A percentile compares a stretch with the other conserved stretches of the same genome.
Conservation (phyloP, 2,329 filamentous ascomycete genomes). For the Chrysoporthe austroafricana region DNA sequence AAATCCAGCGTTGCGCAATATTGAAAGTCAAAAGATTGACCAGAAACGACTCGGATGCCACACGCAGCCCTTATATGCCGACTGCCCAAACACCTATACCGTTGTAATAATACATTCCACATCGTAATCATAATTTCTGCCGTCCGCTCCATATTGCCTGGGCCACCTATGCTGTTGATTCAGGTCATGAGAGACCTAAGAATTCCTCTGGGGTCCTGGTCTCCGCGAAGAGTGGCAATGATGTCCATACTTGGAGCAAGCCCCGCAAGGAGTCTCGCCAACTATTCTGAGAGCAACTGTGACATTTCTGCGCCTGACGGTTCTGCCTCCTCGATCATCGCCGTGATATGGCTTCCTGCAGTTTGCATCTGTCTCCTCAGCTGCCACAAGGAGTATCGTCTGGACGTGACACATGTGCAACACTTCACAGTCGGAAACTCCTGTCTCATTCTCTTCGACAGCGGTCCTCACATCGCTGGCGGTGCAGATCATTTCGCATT, state of each 20-base stretch:
- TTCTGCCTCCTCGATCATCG: neutral
- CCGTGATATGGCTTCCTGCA: neutral
- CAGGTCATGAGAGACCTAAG: neutral
- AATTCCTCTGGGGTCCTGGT: neutral
- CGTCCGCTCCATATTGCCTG: neutral
- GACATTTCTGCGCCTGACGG: neutral
- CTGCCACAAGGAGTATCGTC: neutral
- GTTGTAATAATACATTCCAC: slow-evolving; percentile 1
- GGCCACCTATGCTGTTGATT: neutral
- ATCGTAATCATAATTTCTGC: neutral
- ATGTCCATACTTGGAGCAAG: neutral
- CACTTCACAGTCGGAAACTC: neutral
- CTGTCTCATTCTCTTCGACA: neutral
- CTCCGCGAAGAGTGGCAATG: neutral
- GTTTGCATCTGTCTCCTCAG: neutral
- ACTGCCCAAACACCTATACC: neutral
- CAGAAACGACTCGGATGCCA: neutral
- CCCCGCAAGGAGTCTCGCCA: neutral
- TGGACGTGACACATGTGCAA: too few relatives aligned
- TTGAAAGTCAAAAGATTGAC: neutral
- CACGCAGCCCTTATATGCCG: neutral
- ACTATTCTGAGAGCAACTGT: neutral
- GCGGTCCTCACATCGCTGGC: neutral
- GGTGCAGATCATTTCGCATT: neutral
- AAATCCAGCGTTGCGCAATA: neutral